These are phyloP conservation scores for Fonsecaea erecta DNA, from an alignment of 2,329 filamentous ascomycete genomes.

Conservation along the genomic window DNA sequence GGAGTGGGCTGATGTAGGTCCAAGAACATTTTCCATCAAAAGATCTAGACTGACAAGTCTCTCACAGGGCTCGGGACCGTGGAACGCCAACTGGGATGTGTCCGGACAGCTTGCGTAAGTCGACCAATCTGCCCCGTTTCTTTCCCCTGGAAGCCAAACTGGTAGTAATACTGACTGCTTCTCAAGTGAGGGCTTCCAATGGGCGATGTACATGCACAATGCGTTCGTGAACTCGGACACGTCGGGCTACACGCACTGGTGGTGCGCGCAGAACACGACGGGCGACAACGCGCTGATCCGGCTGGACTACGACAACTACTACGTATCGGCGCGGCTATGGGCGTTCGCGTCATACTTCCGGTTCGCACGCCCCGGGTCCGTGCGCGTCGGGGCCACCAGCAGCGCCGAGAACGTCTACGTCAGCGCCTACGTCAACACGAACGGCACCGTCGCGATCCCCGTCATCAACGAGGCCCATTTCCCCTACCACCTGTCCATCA, in stretches of 20 bases:
- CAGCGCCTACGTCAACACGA: slow-evolving; percentile 42
- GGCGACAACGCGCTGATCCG: slow-evolving; percentile 38
- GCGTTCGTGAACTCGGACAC: slow-evolving; percentile 56
- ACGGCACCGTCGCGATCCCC: slow-evolving; percentile 44
- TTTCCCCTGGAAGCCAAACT: slow-evolving; percentile 52
- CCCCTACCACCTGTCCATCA: slow-evolving; percentile 18
- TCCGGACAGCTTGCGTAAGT: slow-evolving; percentile 23
- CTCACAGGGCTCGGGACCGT: slow-evolving; percentile 57
- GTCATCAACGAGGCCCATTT: slow-evolving; percentile 37
- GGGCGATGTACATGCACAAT: slow-evolving; percentile 60
- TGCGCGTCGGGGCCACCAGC: slow-evolving; percentile 43
- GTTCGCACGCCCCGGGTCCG: slow-evolving; percentile 48
- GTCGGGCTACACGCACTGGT: slow-evolving; percentile 62
- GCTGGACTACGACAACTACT: slow-evolving; percentile 43
- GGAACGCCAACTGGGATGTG: slow-evolving; percentile 48
- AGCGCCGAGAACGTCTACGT: slow-evolving; percentile 34
- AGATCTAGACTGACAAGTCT: neutral
- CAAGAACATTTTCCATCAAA: slow-evolving; percentile 44
- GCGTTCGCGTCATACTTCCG: slow-evolving; percentile 49
- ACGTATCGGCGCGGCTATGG: slow-evolving; percentile 45
- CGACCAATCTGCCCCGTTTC: slow-evolving; percentile 53
- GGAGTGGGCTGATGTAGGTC: slow-evolving; percentile 23
- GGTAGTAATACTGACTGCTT: slow-evolving; percentile 46
- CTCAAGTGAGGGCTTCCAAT: slow-evolving; percentile 58
- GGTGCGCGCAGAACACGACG: slow-evolving; percentile 50